These are phyloP conservation scores for Blastobotrys serpentis DNA, from an alignment of 1,139 yeast species.

Conservation along the genomic window DNA sequence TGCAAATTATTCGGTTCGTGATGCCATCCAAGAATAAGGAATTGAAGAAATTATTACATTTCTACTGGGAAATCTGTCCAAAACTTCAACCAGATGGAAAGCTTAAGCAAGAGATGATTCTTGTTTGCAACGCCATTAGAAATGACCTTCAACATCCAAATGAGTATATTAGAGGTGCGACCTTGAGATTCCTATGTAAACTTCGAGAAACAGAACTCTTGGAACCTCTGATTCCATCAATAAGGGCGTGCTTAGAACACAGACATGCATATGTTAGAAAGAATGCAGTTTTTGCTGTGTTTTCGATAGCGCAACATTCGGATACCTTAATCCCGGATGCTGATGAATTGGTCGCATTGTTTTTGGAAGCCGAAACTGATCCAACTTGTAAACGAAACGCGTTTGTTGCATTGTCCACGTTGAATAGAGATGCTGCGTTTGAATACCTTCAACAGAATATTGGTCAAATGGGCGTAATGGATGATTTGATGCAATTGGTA, in stretches of 20 bases:
- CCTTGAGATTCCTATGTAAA: constrained; percentile 86
- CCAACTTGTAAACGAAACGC: constrained; percentile 96
- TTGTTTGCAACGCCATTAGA: constrained; percentile 96
- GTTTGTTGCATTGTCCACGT: constrained; percentile 78
- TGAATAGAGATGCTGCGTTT: constrained; percentile 83
- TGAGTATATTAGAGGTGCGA: constrained; percentile 94
- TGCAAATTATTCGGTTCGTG: constrained; percentile 95
- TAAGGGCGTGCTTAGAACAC: constrained; percentile 87
- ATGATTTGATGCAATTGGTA: constrained; percentile 82
- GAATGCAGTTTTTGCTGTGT: constrained; percentile 91
- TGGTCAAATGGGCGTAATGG: constrained; percentile 62
- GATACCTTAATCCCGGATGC: constrained; percentile 93
- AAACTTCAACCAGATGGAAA: constrained; percentile 85
- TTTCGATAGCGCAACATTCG: constrained; percentile 70
- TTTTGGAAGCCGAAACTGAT: constrained; percentile 80
- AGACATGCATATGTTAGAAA: constrained; percentile 98
- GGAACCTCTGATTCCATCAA: constrained; percentile 93
- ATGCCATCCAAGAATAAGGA: constrained; percentile 94
- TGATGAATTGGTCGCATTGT: constrained; percentile 71
- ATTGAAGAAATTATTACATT: constrained; percentile 86
- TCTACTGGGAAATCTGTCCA: constrained; percentile 98
- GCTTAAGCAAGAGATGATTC: constrained; percentile 96
- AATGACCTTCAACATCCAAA: constrained; percentile 98
- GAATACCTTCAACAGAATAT: constrained; percentile 75
- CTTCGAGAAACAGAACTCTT: constrained; percentile 89